Percentiles rank a stretch among this genome's conserved stretches.
phyloP scores from a whole-genome alignment of 345 rosid species.

The Raphanus sativus region DNA sequence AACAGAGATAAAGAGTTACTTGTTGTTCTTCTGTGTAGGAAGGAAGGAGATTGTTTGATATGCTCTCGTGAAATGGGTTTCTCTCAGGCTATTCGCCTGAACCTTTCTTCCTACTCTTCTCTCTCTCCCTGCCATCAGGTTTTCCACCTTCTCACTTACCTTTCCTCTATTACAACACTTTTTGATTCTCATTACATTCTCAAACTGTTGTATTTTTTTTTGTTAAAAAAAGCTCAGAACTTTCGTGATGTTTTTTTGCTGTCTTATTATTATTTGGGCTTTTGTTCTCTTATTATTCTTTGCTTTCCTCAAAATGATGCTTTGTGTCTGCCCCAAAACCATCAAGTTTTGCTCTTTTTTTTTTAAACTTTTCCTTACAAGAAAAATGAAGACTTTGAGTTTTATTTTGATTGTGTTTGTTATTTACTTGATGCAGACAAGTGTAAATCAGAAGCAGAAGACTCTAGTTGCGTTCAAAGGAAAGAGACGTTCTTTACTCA shows the following conservation, averaged over 20 bases:
- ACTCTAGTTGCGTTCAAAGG: constrained; percentile 28
- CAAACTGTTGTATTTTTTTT: neutral
- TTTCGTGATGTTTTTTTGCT: neutral
- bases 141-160: neutral
- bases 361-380: neutral
- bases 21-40: neutral
- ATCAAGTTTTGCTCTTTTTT: neutral
- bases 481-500: constrained; percentile 24
- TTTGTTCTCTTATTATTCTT: neutral
- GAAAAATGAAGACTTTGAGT: neutral
- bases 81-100: constrained; percentile 48
- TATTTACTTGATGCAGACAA: constrained; percentile 36
- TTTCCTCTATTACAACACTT: neutral
- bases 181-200: neutral
- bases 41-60: neutral
- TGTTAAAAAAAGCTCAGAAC: neutral
- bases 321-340: neutral
- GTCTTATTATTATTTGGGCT: neutral
- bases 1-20: neutral
- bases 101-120: constrained; percentile 35
- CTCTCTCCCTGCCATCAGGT: constrained; percentile 40
- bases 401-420: neutral
- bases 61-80: constrained; percentile 52
- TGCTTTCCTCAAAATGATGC: constrained; percentile 3
- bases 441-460: constrained; percentile 45